A percentile compares a stretch with the other conserved stretches of the same genome.
phyloP scores from a whole-genome alignment of 306 rosid species.

The Fragaria nilgerrensis region DNA sequence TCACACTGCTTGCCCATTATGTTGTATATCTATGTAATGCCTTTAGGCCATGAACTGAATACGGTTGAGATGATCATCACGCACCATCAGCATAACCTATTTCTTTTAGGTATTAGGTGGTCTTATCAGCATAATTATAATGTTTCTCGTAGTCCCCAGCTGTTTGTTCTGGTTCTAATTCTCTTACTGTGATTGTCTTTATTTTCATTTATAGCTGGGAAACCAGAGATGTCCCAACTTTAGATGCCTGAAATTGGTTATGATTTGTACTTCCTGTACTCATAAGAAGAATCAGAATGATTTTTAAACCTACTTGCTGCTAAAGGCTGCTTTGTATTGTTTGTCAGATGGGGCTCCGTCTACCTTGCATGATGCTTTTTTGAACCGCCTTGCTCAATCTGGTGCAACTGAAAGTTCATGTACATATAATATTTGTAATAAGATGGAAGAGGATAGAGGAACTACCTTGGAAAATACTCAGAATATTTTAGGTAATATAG shows the following conservation, averaged over 20 bases:
- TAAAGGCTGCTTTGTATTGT: constrained; percentile 16
- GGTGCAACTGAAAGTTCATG: constrained; percentile 95
- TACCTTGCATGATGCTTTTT: constrained; percentile 60
- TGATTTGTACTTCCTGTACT: background rate
- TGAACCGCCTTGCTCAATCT: constrained; percentile 66
- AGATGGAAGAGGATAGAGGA: constrained; percentile 46
- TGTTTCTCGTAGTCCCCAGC: background rate
- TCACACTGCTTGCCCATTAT: background rate
- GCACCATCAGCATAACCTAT: background rate
- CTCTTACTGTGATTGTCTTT: background rate
- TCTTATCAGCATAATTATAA: background rate
- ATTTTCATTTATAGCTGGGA: background rate
- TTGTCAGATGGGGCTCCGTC: constrained; percentile 59
- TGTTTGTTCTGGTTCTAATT: background rate
- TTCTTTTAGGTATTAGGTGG: background rate
- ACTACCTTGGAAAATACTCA: constrained; percentile 35
- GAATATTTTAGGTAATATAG: constrained; percentile 42
- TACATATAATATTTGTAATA: constrained; percentile 27
- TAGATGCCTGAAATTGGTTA: background rate
- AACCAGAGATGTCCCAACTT: background rate
- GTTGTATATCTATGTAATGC: background rate
- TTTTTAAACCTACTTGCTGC: constrained; percentile 21
- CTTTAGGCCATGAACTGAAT: background rate
- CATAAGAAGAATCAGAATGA: constrained; percentile 3
- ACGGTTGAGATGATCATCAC: background rate